phyloP scores from a whole-genome alignment of 2,329 filamentous ascomycete species.

The Epichloe glyceriae region DNA sequence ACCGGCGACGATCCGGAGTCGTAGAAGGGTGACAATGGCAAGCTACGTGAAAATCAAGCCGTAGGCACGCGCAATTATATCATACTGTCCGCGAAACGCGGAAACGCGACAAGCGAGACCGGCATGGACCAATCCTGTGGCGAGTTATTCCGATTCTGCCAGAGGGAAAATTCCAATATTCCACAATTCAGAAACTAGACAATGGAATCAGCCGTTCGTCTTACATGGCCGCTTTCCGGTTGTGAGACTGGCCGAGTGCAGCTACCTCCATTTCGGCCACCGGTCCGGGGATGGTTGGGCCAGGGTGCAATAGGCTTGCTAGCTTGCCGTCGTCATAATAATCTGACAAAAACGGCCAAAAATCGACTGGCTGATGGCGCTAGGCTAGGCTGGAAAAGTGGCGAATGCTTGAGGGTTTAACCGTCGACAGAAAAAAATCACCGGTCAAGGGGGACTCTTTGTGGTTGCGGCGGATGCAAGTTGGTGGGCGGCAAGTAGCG shows the following conservation, averaged over 20 bases:
- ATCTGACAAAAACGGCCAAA: neutral
- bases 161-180: neutral
- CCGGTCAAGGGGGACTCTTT: neutral
- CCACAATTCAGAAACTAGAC: neutral
- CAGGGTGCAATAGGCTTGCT: neutral
- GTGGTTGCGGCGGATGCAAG: neutral
- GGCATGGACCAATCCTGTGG: neutral
- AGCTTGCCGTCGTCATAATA: neutral
- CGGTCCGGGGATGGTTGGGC: neutral
- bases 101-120: neutral
- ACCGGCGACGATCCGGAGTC: neutral
- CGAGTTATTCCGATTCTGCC: neutral
- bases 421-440: neutral
- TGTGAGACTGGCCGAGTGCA: neutral
- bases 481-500: neutral
- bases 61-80: slow-evolving; percentile 1
- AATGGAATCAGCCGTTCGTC: neutral
- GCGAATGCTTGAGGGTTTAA: neutral
- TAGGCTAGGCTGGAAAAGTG: neutral
- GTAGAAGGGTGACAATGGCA: neutral
- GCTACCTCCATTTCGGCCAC: slow-evolving; percentile 8
- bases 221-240: slow-evolving; percentile 5
- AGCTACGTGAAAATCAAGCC: neutral
- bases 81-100: neutral
- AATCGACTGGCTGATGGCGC: neutral